Evolutionary conservation across 108 stramenopile genomes (phyloP).

Genomic region (Conticribra guillardii): DNA sequence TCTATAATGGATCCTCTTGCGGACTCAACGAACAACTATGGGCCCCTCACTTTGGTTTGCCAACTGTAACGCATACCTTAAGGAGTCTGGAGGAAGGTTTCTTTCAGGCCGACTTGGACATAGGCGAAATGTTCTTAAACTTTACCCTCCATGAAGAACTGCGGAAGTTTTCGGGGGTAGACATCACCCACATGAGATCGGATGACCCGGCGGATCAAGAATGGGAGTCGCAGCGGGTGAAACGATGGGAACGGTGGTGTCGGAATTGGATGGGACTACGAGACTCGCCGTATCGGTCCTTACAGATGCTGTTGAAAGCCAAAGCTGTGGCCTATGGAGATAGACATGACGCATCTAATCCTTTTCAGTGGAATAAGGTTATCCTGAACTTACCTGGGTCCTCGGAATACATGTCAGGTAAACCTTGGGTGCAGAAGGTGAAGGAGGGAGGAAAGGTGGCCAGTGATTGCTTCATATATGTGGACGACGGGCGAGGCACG

Average conservation of each 20-base stretch:
- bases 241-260: no score
- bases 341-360: neutral
- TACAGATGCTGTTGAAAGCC: slow-evolving; percentile 16
- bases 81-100: slow-evolving; percentile 14
- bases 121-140: slow-evolving; percentile 58
- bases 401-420: slow-evolving; percentile 1
- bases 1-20: slow-evolving; percentile 48
- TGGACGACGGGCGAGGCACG: slow-evolving; percentile 25
- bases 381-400: slow-evolving; percentile 19
- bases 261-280: slow-evolving; percentile 45
- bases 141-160: slow-evolving; percentile 27
- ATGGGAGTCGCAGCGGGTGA: no score
- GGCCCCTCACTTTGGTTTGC: slow-evolving; percentile 51
- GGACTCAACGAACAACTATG: slow-evolving; percentile 50
- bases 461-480: slow-evolving; percentile 21
- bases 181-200: slow-evolving; percentile 28
- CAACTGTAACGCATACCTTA: slow-evolving; percentile 9
- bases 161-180: slow-evolving; percentile 29
- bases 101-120: slow-evolving; percentile 41
- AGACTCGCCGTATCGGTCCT: slow-evolving; percentile 33
- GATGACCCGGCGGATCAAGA: no score
- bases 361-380: slow-evolving; percentile 19
- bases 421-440: slow-evolving; percentile 25
- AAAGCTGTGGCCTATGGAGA: slow-evolving; percentile 24
- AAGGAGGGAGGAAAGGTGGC: slow-evolving; percentile 8